Conservation (phyloP, 2,329 filamentous ascomycete species). For the Aspergillus japonicus region DNA sequence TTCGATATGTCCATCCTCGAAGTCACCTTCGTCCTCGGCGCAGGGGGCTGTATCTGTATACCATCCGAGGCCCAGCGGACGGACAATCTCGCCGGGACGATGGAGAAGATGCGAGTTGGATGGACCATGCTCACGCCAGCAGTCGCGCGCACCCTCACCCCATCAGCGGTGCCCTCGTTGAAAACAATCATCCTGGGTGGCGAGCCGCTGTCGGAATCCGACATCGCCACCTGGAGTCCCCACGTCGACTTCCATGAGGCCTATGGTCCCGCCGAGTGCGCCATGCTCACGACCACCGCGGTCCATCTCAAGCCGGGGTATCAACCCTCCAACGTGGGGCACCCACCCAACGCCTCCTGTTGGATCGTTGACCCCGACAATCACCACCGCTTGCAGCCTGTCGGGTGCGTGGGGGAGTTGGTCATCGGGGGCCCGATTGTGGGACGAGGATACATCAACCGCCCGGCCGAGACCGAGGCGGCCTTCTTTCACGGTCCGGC, state of each 20-base stretch:
- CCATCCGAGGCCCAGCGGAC: conserved; percentile 7
- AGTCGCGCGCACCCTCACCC: neutral
- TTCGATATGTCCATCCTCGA: conserved; percentile 8
- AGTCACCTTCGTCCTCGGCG: neutral
- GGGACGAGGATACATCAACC: neutral
- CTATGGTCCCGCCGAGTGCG: conserved; percentile 13
- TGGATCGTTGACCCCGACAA: conserved; percentile 6
- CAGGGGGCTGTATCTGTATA: conserved; percentile 12
- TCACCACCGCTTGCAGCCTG: neutral
- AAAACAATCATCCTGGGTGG: neutral
- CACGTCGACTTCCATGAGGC: neutral
- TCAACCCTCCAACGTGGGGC: neutral
- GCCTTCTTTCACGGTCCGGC: neutral
- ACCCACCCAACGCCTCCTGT: neutral
- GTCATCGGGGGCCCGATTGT: neutral
- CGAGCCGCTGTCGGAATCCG: neutral
- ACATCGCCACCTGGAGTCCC: neutral
- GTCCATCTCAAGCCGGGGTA: neutral
- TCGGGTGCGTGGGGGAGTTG: conserved; percentile 9
- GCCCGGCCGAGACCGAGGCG: neutral
- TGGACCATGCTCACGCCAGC: neutral
- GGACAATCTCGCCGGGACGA: conserved; percentile 39
- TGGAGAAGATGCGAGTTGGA: neutral
- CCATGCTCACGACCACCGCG: neutral
- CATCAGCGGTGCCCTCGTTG: conserved; percentile 44